phyloP scores from a whole-genome alignment of 192 early-diverging fungal genomes.

The Coemansia sp. region DNA sequence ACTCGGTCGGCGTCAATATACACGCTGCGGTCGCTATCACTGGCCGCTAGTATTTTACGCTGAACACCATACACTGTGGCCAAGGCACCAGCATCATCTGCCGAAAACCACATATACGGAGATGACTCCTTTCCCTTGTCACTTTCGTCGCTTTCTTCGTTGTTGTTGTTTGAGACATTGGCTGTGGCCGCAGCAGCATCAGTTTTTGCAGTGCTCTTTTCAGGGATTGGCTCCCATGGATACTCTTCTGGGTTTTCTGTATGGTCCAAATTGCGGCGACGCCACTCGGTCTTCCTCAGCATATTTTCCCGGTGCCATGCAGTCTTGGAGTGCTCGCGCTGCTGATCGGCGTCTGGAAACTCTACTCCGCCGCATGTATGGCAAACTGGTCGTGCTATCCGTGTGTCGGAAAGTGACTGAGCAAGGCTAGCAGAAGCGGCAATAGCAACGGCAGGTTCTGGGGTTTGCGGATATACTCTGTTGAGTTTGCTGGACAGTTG shows the following conservation, averaged over 20 bases:
- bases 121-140: neutral
- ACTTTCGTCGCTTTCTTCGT: neutral
- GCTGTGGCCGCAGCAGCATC: neutral
- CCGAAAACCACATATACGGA: constrained; percentile 36
- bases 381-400: constrained; percentile 28
- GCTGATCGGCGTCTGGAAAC: constrained; percentile 25
- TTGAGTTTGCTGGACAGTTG: constrained; percentile 10
- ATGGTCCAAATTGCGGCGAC: constrained; percentile 3
- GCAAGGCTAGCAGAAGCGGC: neutral
- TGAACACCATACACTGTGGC: constrained; percentile 33
- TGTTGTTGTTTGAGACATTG: neutral
- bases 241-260: neutral
- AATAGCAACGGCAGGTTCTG: neutral
- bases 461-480: neutral
- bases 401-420: neutral
- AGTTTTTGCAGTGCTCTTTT: neutral
- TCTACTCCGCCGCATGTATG: constrained; percentile 41
- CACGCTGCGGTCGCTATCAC: constrained; percentile 20
- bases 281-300: constrained; percentile 26
- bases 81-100: neutral
- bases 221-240: constrained; percentile 28
- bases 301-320: constrained; percentile 24
- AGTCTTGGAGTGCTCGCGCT: constrained; percentile 33
- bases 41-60: constrained; percentile 28
- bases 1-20: constrained; percentile 23